These are phyloP conservation scores for Dipteronia dyeriana DNA, from an alignment of 345 rosid species.

Conservation along the genomic window DNA sequence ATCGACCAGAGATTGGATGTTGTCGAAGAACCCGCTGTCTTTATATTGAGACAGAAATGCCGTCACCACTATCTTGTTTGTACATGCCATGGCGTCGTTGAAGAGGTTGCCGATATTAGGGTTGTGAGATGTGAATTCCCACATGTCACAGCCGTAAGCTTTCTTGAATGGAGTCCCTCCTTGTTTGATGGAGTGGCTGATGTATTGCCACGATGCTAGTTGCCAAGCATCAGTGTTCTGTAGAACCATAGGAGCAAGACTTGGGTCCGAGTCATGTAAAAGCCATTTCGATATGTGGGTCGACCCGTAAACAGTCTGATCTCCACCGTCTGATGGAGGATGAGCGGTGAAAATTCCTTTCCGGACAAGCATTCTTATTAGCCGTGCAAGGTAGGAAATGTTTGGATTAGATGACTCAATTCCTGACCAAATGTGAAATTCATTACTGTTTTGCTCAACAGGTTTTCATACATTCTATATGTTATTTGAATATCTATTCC, in stretches of 20 bases:
- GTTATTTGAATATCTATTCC: too few species aligned
- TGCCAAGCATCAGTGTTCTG: constrained; percentile 23
- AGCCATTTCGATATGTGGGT: constrained; percentile 33
- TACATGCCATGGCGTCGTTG: constrained; percentile 13
- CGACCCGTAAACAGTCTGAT: constrained; percentile 14
- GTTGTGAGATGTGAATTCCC: constrained; percentile 13
- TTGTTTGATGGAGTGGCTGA: constrained; percentile 18
- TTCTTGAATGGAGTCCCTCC: constrained; percentile 14
- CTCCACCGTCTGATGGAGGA: constrained; percentile 7
- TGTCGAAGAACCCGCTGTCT: constrained; percentile 14
- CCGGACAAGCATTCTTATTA: constrained; percentile 45
- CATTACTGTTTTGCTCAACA: neutral
- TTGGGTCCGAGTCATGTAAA: constrained; percentile 28
- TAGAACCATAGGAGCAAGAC: constrained; percentile 31
- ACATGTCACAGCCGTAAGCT: constrained; percentile 11
- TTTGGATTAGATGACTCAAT: neutral
- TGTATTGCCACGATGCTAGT: constrained; percentile 23
- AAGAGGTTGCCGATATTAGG: neutral
- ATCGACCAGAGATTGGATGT: constrained; percentile 14
- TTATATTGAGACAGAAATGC: neutral
- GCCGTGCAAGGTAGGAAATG: constrained; percentile 20
- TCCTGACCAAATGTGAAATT: neutral
- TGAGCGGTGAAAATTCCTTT: constrained; percentile 33
- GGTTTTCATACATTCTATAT: neutral
- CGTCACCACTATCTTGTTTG: neutral